Percentiles rank a stretch among this genome's conserved stretches.
Evolutionary conservation across 2,329 filamentous ascomycete genomes (phyloP).

Genomic region (Xylaria sp.): DNA sequence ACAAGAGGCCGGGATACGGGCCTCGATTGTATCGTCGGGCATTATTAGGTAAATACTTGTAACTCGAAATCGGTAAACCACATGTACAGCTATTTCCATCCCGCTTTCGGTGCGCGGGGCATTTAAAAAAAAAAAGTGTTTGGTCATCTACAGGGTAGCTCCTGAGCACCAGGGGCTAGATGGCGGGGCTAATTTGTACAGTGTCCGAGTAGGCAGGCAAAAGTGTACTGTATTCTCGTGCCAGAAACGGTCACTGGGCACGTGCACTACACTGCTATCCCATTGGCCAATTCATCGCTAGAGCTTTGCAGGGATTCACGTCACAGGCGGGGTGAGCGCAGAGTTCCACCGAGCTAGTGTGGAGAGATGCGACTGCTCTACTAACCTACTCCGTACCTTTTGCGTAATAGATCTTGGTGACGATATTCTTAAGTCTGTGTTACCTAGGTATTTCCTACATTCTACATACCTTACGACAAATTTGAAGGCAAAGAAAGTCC

Average conservation of each 20-base stretch:
- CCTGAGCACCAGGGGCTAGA: conserved; percentile 44
- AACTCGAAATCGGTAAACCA: not conserved
- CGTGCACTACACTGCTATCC: conserved; percentile 52
- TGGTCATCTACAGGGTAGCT: conserved; percentile 30
- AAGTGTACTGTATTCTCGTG: too few relatives aligned
- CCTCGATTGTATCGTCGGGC: conserved; percentile 55
- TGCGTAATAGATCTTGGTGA: not conserved
- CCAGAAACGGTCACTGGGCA: conserved; percentile 13
- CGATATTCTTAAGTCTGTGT: too few relatives aligned
- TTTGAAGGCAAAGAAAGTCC: too few relatives aligned
- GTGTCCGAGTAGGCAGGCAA: not conserved
- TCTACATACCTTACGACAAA: too few relatives aligned
- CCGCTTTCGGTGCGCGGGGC: conserved; percentile 12
- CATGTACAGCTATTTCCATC: not conserved
- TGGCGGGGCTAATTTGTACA: not conserved
- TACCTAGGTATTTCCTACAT: too few relatives aligned
- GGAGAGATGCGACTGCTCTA: not conserved
- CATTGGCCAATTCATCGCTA: conserved; percentile 45
- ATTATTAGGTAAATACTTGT: conserved; percentile 4
- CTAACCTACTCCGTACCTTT: not conserved
- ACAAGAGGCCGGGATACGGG: conserved; percentile 60
- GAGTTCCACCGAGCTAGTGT: not conserved
- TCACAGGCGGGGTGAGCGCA: not conserved
- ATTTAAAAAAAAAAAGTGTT: conserved; percentile 12
- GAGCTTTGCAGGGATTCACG: not conserved